These are phyloP conservation scores for Lavandula angustifolia DNA, from an alignment of 257 asterid genomes.

Conservation along the genomic window DNA sequence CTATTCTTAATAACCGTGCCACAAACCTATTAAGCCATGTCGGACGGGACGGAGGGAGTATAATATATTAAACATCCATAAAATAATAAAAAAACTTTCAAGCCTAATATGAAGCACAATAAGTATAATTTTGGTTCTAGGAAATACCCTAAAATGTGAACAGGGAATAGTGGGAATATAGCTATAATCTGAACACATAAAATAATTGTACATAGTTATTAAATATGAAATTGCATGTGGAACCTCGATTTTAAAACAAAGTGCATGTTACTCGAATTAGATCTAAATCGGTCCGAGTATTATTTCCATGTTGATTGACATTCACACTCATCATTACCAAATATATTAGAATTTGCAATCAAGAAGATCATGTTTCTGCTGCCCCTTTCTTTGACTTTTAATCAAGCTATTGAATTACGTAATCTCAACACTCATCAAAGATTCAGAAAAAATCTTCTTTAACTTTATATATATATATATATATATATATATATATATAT, in stretches of 20 bases:
- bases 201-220: not conserved
- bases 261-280: conserved; percentile 45
- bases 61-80: too few species aligned
- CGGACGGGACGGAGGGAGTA: too few species aligned
- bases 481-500: too few species aligned
- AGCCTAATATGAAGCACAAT: too few species aligned
- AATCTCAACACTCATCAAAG: conserved; percentile 21
- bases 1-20: too few species aligned
- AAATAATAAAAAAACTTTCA: too few species aligned
- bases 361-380: conserved; percentile 5
- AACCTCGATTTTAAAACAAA: conserved; percentile 35
- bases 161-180: too few species aligned
- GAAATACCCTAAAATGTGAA: too few species aligned
- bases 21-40: too few species aligned
- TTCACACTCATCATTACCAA: conserved; percentile 25
- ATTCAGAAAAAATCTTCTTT: conserved; percentile 13
- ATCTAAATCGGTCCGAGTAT: conserved; percentile 40
- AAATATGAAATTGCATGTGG: conserved; percentile 45
- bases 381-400: conserved; percentile 19
- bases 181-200: not conserved
- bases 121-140: too few species aligned
- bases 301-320: conserved; percentile 36
- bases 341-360: not conserved
- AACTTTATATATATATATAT: too few species aligned
- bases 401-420: not conserved